Base-by-base conservation (phyloP, 129 eudicot genomes). In the Pseudognaphalium luteoalbum region DNA sequence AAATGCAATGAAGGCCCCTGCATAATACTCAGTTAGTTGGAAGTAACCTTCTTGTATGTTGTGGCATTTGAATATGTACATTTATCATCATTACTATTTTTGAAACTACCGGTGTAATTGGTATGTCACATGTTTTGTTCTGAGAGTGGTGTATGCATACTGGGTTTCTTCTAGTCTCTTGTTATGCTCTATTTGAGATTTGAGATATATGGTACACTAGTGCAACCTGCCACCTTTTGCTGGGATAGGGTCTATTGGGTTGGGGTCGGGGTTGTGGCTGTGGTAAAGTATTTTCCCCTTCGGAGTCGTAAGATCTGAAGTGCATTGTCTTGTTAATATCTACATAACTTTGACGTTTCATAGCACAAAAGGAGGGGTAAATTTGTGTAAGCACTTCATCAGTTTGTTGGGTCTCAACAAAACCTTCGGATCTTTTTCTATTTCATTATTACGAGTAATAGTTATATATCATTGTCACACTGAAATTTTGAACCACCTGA, bases 1-100 rank as follows among this genome's bases (percentile, higher is more conserved):
- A 33, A 30, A 21, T 22, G 67, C 15, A 32, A 28, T 29, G 52
- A 29, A 61, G 44, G 15, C 3, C 30, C 69, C 68, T 28, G 69
- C 75, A 37, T 68, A 8, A 37, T 52, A 66, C 71, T 65, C 30
- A 17, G 66, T 66, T 14, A 22, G 41, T 15, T 75, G 39, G 47
- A 41, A 62, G 64, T 75, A 44, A 10, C 34, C 4, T 47, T 64
- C 44, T 9, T 21, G 8, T 21, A 21, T 75, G 33, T 33, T 37
- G 35, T 42, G 30, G 59, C 41, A 15, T 3, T 14, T 5, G 54
- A 12, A 47, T 47, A 47, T 47, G n/a, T 12, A 47, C 14, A 44
- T 14, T 0, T 47, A 0, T 47, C 3, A 0, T 47, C 6, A n/a
- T n/a, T 8, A 1, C 19, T 57, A 17, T 57, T 57, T 29, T 19